These are phyloP conservation scores for Paraphoma chrysanthemicola DNA, from an alignment of 2,329 filamentous ascomycete genomes.

Conservation along the genomic window DNA sequence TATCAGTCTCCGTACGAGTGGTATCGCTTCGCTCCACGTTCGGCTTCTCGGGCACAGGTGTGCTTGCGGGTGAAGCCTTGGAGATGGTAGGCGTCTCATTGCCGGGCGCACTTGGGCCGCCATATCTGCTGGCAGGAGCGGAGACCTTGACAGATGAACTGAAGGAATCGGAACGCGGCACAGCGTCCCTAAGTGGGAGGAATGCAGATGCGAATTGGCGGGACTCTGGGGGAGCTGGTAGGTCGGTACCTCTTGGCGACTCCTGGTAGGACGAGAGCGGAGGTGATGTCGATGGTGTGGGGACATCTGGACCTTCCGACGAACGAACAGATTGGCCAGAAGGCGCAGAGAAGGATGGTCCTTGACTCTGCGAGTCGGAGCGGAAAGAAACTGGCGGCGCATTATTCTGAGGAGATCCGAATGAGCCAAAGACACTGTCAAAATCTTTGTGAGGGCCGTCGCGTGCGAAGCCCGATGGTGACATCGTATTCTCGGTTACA, in stretches of 20 bases:
- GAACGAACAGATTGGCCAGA: conserved; percentile 54
- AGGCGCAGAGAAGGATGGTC: conserved; percentile 48
- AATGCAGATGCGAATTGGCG: conserved; percentile 80
- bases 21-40: conserved; percentile 44
- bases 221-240: conserved; percentile 72
- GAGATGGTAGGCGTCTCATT: conserved; percentile 55
- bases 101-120: conserved; percentile 50
- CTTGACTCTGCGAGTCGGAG: conserved; percentile 52
- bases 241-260: conserved; percentile 64
- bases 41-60: conserved; percentile 60
- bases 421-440: conserved; percentile 84
- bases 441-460: conserved; percentile 61
- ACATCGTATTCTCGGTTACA: conserved; percentile 57
- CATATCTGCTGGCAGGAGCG: conserved; percentile 71
- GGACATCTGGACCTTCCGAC: conserved; percentile 57
- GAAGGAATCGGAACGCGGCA: conserved; percentile 67
- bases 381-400: conserved; percentile 69
- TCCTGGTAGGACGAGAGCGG: conserved; percentile 61
- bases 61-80: conserved; percentile 53
- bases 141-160: conserved; percentile 81
- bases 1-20: conserved; percentile 43
- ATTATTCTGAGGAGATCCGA: conserved; percentile 54
- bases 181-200: conserved; percentile 70
- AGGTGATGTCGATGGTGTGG: conserved; percentile 70
- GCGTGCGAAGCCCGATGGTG: conserved; percentile 56